Base-by-base conservation (phyloP, 2,329 filamentous ascomycete genomes). In the Talaromyces rugulosus region DNA sequence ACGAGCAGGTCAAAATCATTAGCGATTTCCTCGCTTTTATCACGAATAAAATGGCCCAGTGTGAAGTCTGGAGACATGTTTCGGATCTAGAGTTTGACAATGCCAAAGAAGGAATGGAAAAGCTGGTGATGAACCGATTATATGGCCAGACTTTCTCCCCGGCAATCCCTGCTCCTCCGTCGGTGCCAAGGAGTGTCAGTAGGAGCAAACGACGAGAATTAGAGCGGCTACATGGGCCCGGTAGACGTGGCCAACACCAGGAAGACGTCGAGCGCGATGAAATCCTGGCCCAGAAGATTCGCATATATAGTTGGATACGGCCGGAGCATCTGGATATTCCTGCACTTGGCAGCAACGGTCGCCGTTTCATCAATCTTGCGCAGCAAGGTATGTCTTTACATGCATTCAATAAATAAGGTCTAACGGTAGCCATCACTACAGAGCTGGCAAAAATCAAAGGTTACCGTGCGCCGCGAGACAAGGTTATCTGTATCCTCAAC, bases 1-100 rank as follows among this genome's bases (percentile, higher is more conserved):
- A 99, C 74, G 95, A 99, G 78, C 95, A 99, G 75, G 95, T 98
- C 73, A 99, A 99, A 78, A 98, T 99, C 65, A 96, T 99, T 64
- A 87, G 91, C 67, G 96, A 99, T 74, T 99, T 99, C 68, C 81
- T 99, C 55, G 88, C 92, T 52, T 99, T 99, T 71, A 99, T 99
- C 66, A 90, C 91, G 59, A 96, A 96, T 78, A 98, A 98, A 80
- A 99, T 99, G 96, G 92, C 89, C 14, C 85, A 92, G 66, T 99
- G 95, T 72, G 95, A 99, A 65, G 92, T 99, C 3, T 99, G 95
- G 95, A 87, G 91, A 62, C 91, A 95, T 36, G 91, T 98, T 0
- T 96, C 93, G 0, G 95, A 99, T 74, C 91, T 91, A 42, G 95
- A 99, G 71, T 99, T 99, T 69, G 95, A 99, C 76, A 99, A 99